Evolutionary conservation across 495 filamentous ascomycete species (phyloP), one percentile per base, ranked within the genome.

Genomic region (Neurospora tetraspora): DNA sequence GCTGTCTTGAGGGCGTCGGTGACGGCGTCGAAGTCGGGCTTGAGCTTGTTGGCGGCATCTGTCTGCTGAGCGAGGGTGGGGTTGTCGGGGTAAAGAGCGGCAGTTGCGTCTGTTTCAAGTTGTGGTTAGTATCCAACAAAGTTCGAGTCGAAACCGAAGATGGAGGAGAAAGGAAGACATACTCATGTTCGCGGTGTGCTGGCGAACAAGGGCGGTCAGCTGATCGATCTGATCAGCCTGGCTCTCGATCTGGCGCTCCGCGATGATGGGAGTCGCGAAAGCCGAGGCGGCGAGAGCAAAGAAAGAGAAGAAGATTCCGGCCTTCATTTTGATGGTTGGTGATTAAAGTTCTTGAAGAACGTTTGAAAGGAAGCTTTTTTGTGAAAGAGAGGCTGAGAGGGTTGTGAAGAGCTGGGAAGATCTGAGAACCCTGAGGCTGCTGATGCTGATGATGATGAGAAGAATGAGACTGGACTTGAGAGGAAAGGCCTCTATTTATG

Each of bases 141-240:
- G 70, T 12, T 34, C 31, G 31, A 5, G 31, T 34, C 31, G 31
- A 34, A 34, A 34, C 31, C 4, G 31, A 34, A 34, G 31, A 34
- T 34, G 31, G 31, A 34, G 31, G 4, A 34, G 31, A 34, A 34
- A 34, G 31, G 4, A 11, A 39, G 23, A 73, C 80, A 68, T 78
- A 80, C 81, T 83, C 75, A 83, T 82, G 73, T 77, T 75, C 27
- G 74, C 77, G 20, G 81, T 83, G 70, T 82, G 78, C 69, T 73
- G 73, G 69, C 79, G 74, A 75, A 83, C 75, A 4, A 78, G 61
- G 36, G 59, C 53, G 39, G 75, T 72, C 20, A 83, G 77, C 38
- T 76, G 71, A 71, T 80, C 77, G 18, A 83, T 69, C 72, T 78
- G 73, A 42, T 75, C 74, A 37, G 73, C 81, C 77, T 83, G 80